Conservation (phyloP, 2,329 filamentous ascomycete species). For the Colletotrichum higginsianum region DNA sequence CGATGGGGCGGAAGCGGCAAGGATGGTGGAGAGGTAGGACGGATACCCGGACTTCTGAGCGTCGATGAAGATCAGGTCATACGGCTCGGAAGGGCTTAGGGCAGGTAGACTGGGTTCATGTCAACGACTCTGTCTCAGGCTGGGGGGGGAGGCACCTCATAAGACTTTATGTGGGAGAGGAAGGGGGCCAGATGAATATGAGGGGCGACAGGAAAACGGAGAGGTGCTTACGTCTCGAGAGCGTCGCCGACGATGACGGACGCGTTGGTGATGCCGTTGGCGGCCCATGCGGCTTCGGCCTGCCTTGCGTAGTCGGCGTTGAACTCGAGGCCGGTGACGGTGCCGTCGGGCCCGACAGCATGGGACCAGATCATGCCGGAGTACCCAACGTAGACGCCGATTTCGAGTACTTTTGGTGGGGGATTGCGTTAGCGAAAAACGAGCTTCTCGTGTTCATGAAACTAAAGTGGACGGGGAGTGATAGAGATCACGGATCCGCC, state of each 20-base stretch:
- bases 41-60: constrained; percentile 69
- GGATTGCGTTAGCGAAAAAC: neutral
- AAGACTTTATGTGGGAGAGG: neutral
- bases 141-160: neutral
- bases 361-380: constrained; percentile 65
- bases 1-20: constrained; percentile 59
- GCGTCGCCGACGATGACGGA: constrained; percentile 64
- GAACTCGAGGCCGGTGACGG: constrained; percentile 63
- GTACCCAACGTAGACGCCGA: constrained; percentile 65
- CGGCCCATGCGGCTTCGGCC: constrained; percentile 56
- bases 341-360: constrained; percentile 59
- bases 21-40: constrained; percentile 61
- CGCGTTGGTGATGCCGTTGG: constrained; percentile 59
- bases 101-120: constrained; percentile 47
- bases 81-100: constrained; percentile 58
- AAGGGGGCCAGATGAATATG: neutral
- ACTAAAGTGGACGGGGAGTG: neutral
- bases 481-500: neutral
- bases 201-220: too few species aligned
- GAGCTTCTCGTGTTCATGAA: neutral
- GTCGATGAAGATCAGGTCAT: constrained; percentile 69
- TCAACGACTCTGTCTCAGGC: neutral
- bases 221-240: constrained; percentile 58
- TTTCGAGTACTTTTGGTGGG: constrained; percentile 58
- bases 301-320: constrained; percentile 58